Conservation (phyloP, 768 basidiomycete species). For the Boletus rubescentipes region DNA sequence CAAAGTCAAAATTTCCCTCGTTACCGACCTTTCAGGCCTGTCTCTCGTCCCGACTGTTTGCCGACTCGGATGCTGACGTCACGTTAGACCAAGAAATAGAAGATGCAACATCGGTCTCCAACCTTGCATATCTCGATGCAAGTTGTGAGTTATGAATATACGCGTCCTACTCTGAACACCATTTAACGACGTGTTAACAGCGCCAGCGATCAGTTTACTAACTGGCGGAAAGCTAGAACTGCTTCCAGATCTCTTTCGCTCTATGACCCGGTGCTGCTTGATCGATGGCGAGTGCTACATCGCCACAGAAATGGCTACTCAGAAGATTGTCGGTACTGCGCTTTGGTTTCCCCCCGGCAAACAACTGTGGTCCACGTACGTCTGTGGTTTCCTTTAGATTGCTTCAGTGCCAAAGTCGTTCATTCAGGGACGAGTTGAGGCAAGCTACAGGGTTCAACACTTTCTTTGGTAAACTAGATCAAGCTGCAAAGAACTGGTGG, state of each 20-base stretch:
- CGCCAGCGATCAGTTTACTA: background rate
- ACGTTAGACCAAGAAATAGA: background rate
- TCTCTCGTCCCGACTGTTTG: background rate
- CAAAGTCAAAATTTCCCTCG: background rate
- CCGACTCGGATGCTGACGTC: background rate
- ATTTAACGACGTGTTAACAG: background rate
- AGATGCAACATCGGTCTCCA: background rate
- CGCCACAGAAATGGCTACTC: background rate
- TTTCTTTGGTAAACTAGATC: conserved; percentile 2
- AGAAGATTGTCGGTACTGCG: conserved; percentile 1
- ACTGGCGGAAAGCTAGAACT: conserved; percentile 4
- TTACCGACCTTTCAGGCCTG: background rate
- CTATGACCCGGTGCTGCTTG: conserved; percentile 3
- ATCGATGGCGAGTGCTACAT: conserved; percentile 7
- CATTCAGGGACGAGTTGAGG: background rate
- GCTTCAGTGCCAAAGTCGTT: background rate
- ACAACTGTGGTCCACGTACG: background rate
- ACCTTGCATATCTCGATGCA: background rate
- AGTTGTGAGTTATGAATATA: background rate
- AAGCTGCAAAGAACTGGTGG: conserved; percentile 5
- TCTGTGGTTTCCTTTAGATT: background rate
- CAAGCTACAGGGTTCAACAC: background rate
- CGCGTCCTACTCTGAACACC: background rate
- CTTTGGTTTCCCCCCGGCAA: conserved; percentile 7
- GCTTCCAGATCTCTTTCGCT: background rate